These are phyloP conservation scores for Botrytis galanthina DNA, from an alignment of 2,329 filamentous ascomycete genomes.

Conservation along the genomic window DNA sequence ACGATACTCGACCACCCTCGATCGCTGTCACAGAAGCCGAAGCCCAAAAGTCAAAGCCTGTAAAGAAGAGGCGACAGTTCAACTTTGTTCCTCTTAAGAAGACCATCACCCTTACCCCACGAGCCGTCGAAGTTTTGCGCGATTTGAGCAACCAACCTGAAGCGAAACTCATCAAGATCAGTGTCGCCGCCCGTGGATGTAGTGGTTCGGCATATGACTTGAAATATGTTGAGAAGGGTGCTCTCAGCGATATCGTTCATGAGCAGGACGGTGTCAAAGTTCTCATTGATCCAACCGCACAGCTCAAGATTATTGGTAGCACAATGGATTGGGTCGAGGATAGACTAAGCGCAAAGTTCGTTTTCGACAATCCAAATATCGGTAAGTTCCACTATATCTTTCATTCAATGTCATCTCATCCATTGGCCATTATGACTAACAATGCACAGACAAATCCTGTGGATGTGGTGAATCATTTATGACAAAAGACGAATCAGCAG, in stretches of 20 bases:
- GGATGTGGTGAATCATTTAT: conserved; percentile 97
- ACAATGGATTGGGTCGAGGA: conserved; percentile 99
- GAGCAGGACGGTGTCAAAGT: conserved; percentile 97
- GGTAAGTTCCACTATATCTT: conserved; percentile 60
- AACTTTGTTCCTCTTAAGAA: conserved; percentile 83
- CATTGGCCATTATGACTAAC: neutral
- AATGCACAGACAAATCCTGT: conserved; percentile 78
- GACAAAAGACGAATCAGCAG: conserved; percentile 46
- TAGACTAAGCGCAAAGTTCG: conserved; percentile 85
- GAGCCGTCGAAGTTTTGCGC: conserved; percentile 76
- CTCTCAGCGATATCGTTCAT: conserved; percentile 83
- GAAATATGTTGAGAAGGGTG: conserved; percentile 91
- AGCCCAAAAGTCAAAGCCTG: conserved; percentile 63
- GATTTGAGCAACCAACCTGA: conserved; percentile 78
- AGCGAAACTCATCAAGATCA: conserved; percentile 89
- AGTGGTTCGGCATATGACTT: conserved; percentile 91
- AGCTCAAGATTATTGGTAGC: conserved; percentile 96
- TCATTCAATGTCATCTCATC: neutral
- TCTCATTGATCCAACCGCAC: conserved; percentile 91
- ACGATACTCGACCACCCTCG: conserved; percentile 48
- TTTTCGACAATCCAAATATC: conserved; percentile 97
- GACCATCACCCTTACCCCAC: conserved; percentile 79
- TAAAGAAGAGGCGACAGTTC: conserved; percentile 52
- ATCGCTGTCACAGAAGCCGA: conserved; percentile 58
- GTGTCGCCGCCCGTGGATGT: conserved; percentile 90